Percentiles rank a stretch among this genome's conserved stretches.
Evolutionary conservation across 805 yeast genomes (phyloP).

Genomic region (Yarrowia sp.): DNA sequence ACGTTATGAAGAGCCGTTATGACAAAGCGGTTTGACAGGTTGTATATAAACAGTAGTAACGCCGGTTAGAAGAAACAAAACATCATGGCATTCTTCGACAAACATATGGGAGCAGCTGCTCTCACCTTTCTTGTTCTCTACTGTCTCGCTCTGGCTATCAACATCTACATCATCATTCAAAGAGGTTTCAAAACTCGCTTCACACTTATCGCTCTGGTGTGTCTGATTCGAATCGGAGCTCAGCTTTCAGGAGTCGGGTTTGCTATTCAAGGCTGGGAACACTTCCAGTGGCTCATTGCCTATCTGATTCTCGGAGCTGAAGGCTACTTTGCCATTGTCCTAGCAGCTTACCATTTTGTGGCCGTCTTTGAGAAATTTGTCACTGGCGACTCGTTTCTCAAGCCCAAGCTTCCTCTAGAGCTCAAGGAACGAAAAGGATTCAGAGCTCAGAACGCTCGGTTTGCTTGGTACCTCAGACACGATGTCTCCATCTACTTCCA

Average conservation of each 20-base stretch:
- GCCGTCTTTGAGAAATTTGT: constrained; percentile 3
- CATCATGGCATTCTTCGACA: constrained; percentile 1
- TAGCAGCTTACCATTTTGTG: not conserved
- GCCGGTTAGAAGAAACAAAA: not conserved
- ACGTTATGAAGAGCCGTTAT: not conserved
- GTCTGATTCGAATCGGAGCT: constrained; percentile 5
- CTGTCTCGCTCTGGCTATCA: not conserved
- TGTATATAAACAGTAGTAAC: not conserved
- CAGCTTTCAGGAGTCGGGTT: not conserved
- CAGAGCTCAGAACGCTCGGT: not conserved
- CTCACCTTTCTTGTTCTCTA: not conserved
- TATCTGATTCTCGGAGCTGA: constrained; percentile 9
- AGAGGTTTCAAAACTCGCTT: not conserved
- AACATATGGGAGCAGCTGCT: constrained; percentile 8
- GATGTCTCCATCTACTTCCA: constrained; percentile 7
- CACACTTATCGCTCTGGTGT: not conserved
- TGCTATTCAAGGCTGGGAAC: not conserved
- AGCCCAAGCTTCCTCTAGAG: not conserved
- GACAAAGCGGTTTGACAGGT: not conserved
- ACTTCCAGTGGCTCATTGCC: constrained; percentile 1
- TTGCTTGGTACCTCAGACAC: not conserved
- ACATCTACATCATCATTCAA: not conserved
- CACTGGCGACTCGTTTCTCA: not conserved
- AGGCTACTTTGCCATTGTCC: constrained; percentile 1
- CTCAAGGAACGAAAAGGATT: not conserved